phyloP scores from a whole-genome alignment of 805 yeast genomes.

The Hemisphaericaspora nanyangensis region DNA sequence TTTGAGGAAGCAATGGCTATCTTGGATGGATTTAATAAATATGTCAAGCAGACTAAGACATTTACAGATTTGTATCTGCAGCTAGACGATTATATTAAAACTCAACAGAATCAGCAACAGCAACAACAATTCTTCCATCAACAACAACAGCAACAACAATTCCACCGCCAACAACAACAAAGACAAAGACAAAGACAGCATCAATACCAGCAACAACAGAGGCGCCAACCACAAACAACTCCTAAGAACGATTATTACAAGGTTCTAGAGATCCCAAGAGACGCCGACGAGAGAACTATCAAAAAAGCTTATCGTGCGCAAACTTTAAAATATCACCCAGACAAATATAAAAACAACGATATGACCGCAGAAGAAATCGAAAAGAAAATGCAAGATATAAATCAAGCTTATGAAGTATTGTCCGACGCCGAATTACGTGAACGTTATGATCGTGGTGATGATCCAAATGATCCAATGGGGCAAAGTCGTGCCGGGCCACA shows the following conservation, averaged over 20 bases:
- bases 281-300: constrained; percentile 69
- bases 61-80: constrained; percentile 30
- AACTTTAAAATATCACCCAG: constrained; percentile 87
- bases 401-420: constrained; percentile 86
- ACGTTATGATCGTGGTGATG: constrained; percentile 64
- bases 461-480: constrained; percentile 41
- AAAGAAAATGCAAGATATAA: constrained; percentile 83
- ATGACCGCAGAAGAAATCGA: constrained; percentile 67
- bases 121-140: constrained; percentile 19
- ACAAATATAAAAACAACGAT: constrained; percentile 71
- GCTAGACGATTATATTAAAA: constrained; percentile 22
- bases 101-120: constrained; percentile 24
- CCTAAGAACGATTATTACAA: constrained; percentile 74
- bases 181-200: constrained; percentile 44
- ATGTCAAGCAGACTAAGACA: constrained; percentile 37
- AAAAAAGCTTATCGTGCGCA: constrained; percentile 77
- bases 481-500: constrained; percentile 12
- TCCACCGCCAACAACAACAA: constrained; percentile 41
- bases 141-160: constrained; percentile 35
- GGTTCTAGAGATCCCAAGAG: constrained; percentile 59
- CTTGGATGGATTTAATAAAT: constrained; percentile 29
- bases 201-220: constrained; percentile 32
- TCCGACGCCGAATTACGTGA: constrained; percentile 60
- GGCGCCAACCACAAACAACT: constrained; percentile 27
- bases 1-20: constrained; percentile 36